Percentiles rank a stretch among this genome's conserved stretches.
These are phyloP conservation scores for Hyparrhenia diplandra DNA, from an alignment of 176 grass and related monocot genomes.

Conservation along the genomic window DNA sequence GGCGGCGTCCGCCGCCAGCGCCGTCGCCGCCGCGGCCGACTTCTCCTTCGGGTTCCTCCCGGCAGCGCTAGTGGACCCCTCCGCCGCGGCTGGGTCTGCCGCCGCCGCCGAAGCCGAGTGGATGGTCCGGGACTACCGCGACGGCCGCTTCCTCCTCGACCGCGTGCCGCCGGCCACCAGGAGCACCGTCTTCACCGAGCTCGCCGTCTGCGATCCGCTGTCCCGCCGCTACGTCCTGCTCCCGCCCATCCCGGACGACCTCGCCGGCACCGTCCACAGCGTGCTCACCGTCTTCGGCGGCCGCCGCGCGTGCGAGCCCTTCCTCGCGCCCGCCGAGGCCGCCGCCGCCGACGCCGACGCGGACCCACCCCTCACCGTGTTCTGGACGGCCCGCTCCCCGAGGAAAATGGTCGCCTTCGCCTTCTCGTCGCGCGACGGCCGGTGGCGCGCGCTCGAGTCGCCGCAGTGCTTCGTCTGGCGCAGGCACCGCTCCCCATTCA, in stretches of 20 bases:
- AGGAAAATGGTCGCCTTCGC: slow-evolving; percentile 25
- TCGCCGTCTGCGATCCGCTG: neutral
- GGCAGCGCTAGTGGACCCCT: neutral
- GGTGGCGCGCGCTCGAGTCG: slow-evolving; percentile 32
- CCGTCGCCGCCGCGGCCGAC: neutral
- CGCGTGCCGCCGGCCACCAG: neutral
- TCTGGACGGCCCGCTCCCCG: slow-evolving; percentile 39
- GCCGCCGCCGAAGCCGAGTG: neutral
- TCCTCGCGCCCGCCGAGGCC: slow-evolving; percentile 16
- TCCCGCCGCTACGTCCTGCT: neutral
- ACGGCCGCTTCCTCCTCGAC: slow-evolving; percentile 47
- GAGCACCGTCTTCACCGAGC: slow-evolving; percentile 34
- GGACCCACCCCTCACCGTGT: slow-evolving; percentile 23
- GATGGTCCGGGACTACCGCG: slow-evolving; percentile 38
- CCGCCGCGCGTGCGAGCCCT: slow-evolving; percentile 35
- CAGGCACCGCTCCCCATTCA: slow-evolving; percentile 16
- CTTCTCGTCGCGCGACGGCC: slow-evolving; percentile 32
- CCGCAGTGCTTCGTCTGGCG: slow-evolving; percentile 36
- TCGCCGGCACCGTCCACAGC: neutral
- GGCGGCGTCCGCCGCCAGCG: neutral
- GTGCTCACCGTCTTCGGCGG: slow-evolving; percentile 29
- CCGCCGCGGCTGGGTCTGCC: neutral
- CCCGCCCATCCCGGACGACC: neutral
- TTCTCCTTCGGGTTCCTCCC: slow-evolving; percentile 46
- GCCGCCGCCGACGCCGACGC: neutral